A percentile compares a stretch with the other conserved stretches of the same genome.
These are phyloP conservation scores for Diplotaxis tenuifolia DNA, from an alignment of 345 rosid genomes.

Conservation along the genomic window DNA sequence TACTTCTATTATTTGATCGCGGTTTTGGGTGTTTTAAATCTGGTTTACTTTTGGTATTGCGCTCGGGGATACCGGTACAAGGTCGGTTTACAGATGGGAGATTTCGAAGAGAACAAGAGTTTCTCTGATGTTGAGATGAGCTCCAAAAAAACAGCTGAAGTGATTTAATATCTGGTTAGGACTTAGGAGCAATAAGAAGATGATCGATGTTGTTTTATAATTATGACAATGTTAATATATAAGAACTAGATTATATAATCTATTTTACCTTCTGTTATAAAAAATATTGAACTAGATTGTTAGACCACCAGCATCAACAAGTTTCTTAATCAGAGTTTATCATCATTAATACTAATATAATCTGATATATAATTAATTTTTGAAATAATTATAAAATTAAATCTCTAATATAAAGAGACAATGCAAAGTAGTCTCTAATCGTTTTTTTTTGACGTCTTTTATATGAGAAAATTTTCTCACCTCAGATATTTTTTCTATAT, in stretches of 20 bases:
- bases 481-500: neutral
- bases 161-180: slow-evolving; percentile 6
- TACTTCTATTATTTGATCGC: slow-evolving; percentile 82
- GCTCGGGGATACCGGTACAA: slow-evolving; percentile 66
- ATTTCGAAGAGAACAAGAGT: slow-evolving; percentile 38
- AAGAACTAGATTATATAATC: slow-evolving; percentile 5
- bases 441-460: neutral
- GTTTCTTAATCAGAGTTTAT: neutral
- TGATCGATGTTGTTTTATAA: neutral
- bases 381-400: neutral
- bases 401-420: neutral
- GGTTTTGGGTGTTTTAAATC: slow-evolving; percentile 54
- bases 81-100: slow-evolving; percentile 46
- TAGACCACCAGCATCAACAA: neutral
- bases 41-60: slow-evolving; percentile 61
- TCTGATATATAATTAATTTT: neutral
- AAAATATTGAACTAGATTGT: neutral
- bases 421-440: neutral
- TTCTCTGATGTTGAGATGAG: slow-evolving; percentile 36
- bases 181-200: slow-evolving; percentile 10
- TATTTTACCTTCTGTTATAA: neutral
- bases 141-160: slow-evolving; percentile 16
- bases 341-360: neutral
- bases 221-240: neutral
- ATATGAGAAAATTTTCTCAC: neutral